Conservation (phyloP, 129 eudicot genomes). For the Flaveria robusta region DNA sequence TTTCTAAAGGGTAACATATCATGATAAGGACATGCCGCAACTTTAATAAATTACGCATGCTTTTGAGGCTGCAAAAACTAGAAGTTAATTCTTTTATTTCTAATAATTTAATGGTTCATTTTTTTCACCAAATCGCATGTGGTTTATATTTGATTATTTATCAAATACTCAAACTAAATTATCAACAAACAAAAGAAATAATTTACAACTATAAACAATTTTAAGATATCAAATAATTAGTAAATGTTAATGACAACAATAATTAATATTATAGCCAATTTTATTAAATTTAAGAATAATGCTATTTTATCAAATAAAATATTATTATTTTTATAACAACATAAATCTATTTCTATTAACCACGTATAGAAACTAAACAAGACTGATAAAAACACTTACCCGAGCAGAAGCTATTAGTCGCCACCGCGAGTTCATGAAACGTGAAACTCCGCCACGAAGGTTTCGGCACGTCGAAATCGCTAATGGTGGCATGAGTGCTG, state of each 20-base stretch:
- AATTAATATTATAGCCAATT: no score
- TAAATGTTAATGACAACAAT: no score
- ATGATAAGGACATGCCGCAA: background rate
- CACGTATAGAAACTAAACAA: no score
- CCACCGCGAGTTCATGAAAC: constrained; percentile 56
- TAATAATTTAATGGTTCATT: no score
- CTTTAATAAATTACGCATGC: constrained; percentile 26
- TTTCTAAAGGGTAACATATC: background rate
- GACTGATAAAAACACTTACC: constrained; percentile 37
- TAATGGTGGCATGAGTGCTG: constrained; percentile 44
- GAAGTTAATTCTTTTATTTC: background rate
- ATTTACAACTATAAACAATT: no score
- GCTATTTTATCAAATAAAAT: no score
- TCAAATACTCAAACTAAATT: background rate
- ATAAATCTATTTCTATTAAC: no score
- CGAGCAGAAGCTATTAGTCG: constrained; percentile 67
- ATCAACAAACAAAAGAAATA: background rate
- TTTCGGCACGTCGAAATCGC: constrained; percentile 49
- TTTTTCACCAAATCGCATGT: background rate
- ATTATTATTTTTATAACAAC: no score
- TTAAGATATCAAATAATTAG: no score
- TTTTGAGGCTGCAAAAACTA: background rate
- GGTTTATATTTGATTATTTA: background rate
- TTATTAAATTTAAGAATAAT: no score
- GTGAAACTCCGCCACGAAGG: constrained; percentile 87